phyloP scores from a whole-genome alignment of 257 asterid species.

The Solanum chilense region DNA sequence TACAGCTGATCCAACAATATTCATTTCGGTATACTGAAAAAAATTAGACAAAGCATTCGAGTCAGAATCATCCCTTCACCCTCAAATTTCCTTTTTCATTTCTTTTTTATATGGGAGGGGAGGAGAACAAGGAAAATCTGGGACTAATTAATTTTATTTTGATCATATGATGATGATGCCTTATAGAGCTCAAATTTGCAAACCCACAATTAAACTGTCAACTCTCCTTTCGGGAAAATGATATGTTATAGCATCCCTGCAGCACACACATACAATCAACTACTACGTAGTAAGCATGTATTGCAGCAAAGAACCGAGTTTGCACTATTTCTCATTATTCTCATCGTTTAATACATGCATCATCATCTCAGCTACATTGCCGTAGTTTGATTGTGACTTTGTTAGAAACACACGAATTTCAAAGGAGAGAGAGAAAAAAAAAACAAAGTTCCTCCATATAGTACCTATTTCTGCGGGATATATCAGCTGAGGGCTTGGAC shows the following conservation, averaged over 20 bases:
- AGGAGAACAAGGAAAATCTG: background rate
- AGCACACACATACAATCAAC: background rate
- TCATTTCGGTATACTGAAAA: background rate
- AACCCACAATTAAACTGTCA: background rate
- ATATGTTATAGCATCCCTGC: background rate
- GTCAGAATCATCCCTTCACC: background rate
- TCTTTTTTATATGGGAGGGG: background rate
- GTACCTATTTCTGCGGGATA: slow-evolving; percentile 30
- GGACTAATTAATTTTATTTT: background rate
- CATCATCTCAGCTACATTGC: background rate
- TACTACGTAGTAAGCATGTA: background rate
- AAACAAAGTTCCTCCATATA: background rate
- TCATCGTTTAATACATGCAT: background rate
- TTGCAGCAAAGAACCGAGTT: background rate
- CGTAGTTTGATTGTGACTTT: background rate
- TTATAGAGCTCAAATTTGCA: background rate
- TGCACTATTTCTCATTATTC: background rate
- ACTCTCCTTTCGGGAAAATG: background rate
- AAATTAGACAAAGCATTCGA: background rate
- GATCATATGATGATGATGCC: background rate
- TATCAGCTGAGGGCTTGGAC: slow-evolving; percentile 4
- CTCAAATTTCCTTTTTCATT: background rate
- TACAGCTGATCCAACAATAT: background rate
- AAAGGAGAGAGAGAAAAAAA: background rate
- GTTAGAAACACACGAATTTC: slow-evolving; percentile 1